Conservation (phyloP, 1,139 yeast species). For the Pichia sp. region DNA sequence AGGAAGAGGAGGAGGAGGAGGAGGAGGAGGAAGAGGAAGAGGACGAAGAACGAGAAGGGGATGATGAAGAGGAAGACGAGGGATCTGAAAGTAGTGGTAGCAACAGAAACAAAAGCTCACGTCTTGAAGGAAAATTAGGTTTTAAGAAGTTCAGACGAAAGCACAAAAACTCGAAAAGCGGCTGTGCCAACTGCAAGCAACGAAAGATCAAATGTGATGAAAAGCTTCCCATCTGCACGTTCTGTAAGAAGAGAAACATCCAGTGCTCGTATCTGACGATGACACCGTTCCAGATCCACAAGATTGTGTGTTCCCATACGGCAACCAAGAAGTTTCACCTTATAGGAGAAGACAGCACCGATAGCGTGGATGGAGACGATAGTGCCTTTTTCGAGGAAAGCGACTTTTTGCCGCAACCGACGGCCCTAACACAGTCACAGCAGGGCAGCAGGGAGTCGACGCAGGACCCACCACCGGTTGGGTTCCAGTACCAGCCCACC, state of each 20-base stretch:
- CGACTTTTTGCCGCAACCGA: not conserved
- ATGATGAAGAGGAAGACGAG: not conserved
- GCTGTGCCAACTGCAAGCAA: slow-evolving; percentile 42
- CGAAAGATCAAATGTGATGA: slow-evolving; percentile 47
- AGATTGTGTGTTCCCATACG: not conserved
- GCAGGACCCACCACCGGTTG: not conserved
- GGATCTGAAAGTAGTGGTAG: not conserved
- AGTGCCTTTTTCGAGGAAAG: no score
- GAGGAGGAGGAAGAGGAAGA: not conserved
- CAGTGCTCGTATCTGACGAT: slow-evolving; percentile 38
- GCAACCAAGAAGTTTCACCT: not conserved
- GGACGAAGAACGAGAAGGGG: not conserved
- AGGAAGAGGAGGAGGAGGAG: not conserved
- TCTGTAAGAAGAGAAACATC: slow-evolving; percentile 36
- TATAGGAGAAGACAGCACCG: no score
- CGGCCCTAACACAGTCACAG: not conserved
- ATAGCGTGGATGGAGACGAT: not conserved
- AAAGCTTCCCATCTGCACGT: slow-evolving; percentile 38
- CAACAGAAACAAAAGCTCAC: not conserved
- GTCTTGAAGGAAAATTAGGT: no score
- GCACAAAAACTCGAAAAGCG: slow-evolving; percentile 30
- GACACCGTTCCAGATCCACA: slow-evolving; percentile 15
- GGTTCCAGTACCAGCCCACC: not conserved
- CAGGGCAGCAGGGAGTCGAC: not conserved
- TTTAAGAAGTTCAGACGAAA: not conserved